phyloP scores from a whole-genome alignment of 2,329 filamentous ascomycete species.

The Sclerotiophoma versabilis region DNA sequence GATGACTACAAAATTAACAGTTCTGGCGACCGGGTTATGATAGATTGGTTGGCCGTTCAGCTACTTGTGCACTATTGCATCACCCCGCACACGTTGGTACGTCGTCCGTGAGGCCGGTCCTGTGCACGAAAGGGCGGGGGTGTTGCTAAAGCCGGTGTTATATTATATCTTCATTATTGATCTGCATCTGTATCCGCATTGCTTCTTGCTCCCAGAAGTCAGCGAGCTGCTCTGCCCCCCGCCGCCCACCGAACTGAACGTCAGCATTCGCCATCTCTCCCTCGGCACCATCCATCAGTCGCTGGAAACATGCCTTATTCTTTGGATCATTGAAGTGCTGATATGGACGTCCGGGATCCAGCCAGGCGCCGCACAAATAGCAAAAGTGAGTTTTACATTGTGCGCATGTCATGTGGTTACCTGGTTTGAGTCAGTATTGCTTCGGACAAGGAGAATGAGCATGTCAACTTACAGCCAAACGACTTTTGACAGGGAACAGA shows the following conservation, averaged over 20 bases:
- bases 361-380: slow-evolving; percentile 90
- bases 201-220: slow-evolving; percentile 48
- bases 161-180: slow-evolving; percentile 44
- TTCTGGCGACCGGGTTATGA: no score
- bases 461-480: slow-evolving; percentile 68
- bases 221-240: slow-evolving; percentile 54
- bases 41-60: no score
- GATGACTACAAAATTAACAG: no score
- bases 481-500: slow-evolving; percentile 85
- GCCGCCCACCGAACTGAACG: slow-evolving; percentile 52
- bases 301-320: slow-evolving; percentile 75
- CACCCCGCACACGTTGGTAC: neutral
- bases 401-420: slow-evolving; percentile 93
- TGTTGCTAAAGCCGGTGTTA: slow-evolving; percentile 7
- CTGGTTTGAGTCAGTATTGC: neutral
- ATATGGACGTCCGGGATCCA: slow-evolving; percentile 83
- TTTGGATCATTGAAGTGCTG: slow-evolving; percentile 79
- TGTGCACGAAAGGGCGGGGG: neutral
- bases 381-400: slow-evolving; percentile 93
- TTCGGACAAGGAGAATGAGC: slow-evolving; percentile 81
- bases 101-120: neutral
- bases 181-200: slow-evolving; percentile 45
- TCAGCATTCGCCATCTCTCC: slow-evolving; percentile 67
- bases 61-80: no score
- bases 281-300: slow-evolving; percentile 87